Evolutionary conservation across 1,139 yeast genomes (phyloP), one percentile per base, ranked within the genome.

Genomic region (Yamadazyma sp.): DNA sequence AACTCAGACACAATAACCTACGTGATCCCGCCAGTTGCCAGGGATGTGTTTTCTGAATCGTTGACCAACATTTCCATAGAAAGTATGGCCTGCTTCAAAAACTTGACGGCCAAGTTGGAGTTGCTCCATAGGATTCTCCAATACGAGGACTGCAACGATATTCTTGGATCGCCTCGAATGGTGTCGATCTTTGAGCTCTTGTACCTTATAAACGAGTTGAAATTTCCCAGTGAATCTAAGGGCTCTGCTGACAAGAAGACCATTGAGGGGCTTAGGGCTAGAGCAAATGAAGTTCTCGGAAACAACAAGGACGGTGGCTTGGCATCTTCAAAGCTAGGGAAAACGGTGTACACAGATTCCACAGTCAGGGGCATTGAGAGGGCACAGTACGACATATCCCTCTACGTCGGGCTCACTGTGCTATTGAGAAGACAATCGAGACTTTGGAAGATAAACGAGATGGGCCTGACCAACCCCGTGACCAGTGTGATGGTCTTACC

Each of bases 41-140:
- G 77, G 26, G 46, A 50, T 6, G 39, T 66, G 4, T 70, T 61
- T 41, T 55, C 63, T 9, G 45, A 45, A 6, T 56, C 61, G 0
- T 58, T 72, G 37, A 54, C 62, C 1, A 46, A 54, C 3, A 44
- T 70, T 5, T 59, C 73, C 2, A 55, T 64, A n/a, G 47, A 51
- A 5, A 54, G 76, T 2, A 66, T 71, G 61, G 42, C 51, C 3
- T 48, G 53, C 29, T 47, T 73, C 33, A 69, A 70, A 17, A 48
- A 50, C 10, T 55, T 61, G 9, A 48, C 65, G 17, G 50, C 59
- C 37, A 75, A 75, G 47, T 61, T 83, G 37, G 84, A 80, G 53
- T 49, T 68, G 3, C 50, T 83, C 20, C 87, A 83, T 56, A 64
- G 80, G 40, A 53, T 64, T 3, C 54, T 83, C 17, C 88, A 81